Evolutionary conservation across 2,329 filamentous ascomycete species (phyloP), one percentile per base, ranked within the genome.

Genomic region (Pseudogymnoascus sp.): DNA sequence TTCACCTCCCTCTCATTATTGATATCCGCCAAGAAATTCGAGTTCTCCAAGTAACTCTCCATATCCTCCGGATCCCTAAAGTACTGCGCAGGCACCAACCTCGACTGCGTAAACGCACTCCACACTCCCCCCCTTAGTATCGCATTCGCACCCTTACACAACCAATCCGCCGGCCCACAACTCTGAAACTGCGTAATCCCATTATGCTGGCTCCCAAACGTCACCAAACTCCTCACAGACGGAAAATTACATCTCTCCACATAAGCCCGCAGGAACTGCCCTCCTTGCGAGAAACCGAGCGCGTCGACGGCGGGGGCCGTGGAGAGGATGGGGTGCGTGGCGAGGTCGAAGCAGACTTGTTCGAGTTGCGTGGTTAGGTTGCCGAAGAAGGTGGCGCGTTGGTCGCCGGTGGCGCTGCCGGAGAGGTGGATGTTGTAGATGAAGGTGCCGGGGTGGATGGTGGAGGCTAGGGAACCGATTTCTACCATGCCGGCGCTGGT

Each of bases 281-380:
- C 95, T 67, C 95, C 95, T 76, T 99, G 95, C 12, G 90, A 95
- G 80, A 99, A 97, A 29, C 95, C 95, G 37, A 99, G 78, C 36
- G 93, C 93, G 76, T 97, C 95, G 73, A 97, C 82, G 67, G 88
- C 91, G 0, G 90, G 89, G 0, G 90, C 90, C 5, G 88, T 90
- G 64, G 88, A 88, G 14, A 97, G 84, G 74, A 96, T 90, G 0
- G 88, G 88, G 73, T 97, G 85, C 0, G 81, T 73, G 64, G 88
- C 83, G 45, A 97, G 83, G 70, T 88, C 86, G n/a, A 78, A 79
- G 82, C 95, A 97, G 61, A 96, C 91, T 66, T 81, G 74, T 40
- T 82, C 82, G 64, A 97, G 75, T 77, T 97, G 93, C 60, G 82
- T 79, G 2, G 89, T 93, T 4, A 97, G 79, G 76, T 97, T 96